Percentiles rank a stretch among this genome's conserved stretches.
Conservation (phyloP, 495 filamentous ascomycete genomes). For the Talaromyces nanjingensis region DNA sequence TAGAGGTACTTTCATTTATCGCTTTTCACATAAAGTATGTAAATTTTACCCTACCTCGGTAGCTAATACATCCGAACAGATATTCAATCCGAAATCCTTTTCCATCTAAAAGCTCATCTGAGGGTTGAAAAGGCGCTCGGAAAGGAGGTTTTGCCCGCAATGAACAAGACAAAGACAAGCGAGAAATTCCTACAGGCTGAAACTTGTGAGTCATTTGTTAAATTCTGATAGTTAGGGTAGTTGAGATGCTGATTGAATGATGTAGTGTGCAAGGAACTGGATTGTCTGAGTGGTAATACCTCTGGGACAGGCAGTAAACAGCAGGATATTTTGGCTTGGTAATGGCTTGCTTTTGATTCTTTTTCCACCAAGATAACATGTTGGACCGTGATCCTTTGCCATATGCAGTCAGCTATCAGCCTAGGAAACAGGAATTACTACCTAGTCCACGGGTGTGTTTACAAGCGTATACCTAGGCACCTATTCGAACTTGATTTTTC, state of each 20-base stretch:
- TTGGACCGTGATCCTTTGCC: background rate
- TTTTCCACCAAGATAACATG: background rate
- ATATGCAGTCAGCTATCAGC: background rate
- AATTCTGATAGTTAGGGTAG: background rate
- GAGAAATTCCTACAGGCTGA: constrained; percentile 6
- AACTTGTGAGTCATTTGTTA: background rate
- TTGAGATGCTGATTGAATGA: background rate
- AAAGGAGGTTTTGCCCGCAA: background rate
- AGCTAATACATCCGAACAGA: background rate
- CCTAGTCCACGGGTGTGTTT: no score
- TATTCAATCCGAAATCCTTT: background rate
- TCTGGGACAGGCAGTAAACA: background rate
- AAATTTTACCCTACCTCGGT: no score
- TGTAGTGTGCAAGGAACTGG: constrained; percentile 4
- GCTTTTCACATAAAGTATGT: background rate
- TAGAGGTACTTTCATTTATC: background rate
- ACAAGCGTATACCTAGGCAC: no score
- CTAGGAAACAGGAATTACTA: background rate
- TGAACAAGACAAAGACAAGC: background rate
- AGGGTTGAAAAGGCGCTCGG: constrained; percentile 1
- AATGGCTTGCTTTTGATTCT: background rate
- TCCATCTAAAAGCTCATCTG: constrained; percentile 1
- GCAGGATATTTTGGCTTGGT: constrained; percentile 1
- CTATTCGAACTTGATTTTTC: no score
- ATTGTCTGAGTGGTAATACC: background rate